Conservation (phyloP, 176 grass and related monocot species). For the Aegilops longissima region DNA sequence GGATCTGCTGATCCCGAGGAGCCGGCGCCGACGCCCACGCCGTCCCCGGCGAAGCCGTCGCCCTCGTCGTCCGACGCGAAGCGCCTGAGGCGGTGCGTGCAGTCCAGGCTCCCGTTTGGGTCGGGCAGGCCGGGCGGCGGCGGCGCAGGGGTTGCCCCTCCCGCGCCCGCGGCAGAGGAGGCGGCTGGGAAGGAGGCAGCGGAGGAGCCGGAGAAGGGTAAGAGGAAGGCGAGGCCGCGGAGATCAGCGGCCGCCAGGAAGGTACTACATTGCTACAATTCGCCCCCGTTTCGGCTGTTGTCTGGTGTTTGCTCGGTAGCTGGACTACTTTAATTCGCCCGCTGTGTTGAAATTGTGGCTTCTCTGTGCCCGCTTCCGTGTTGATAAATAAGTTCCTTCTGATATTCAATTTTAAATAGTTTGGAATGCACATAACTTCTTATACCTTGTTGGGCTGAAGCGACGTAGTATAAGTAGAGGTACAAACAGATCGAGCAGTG, state of each 20-base stretch:
- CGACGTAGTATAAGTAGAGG: neutral
- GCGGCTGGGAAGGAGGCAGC: neutral
- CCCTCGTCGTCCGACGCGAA: slow-evolving; percentile 38
- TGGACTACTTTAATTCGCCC: neutral
- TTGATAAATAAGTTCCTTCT: neutral
- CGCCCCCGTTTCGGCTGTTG: neutral
- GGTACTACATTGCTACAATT: slow-evolving; percentile 42
- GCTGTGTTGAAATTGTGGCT: neutral
- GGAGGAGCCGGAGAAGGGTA: slow-evolving; percentile 31
- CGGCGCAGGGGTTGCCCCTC: neutral
- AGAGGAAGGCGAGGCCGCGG: slow-evolving; percentile 23
- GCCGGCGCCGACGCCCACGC: slow-evolving; percentile 30
- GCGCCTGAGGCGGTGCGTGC: slow-evolving; percentile 44
- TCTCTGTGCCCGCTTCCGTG: neutral
- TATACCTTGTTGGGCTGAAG: neutral
- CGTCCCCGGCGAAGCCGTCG: slow-evolving; percentile 30
- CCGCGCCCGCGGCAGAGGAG: slow-evolving; percentile 9
- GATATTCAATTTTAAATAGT: neutral
- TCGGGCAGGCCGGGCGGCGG: neutral
- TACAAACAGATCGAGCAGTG: neutral
- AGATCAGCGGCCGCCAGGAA: slow-evolving; percentile 10
- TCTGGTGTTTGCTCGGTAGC: neutral
- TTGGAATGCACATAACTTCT: neutral
- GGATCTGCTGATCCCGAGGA: slow-evolving; percentile 39
- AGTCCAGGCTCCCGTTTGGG: slow-evolving; percentile 61